Conservation (phyloP, 139 green algal species). For the Desmodesmus armatus region DNA sequence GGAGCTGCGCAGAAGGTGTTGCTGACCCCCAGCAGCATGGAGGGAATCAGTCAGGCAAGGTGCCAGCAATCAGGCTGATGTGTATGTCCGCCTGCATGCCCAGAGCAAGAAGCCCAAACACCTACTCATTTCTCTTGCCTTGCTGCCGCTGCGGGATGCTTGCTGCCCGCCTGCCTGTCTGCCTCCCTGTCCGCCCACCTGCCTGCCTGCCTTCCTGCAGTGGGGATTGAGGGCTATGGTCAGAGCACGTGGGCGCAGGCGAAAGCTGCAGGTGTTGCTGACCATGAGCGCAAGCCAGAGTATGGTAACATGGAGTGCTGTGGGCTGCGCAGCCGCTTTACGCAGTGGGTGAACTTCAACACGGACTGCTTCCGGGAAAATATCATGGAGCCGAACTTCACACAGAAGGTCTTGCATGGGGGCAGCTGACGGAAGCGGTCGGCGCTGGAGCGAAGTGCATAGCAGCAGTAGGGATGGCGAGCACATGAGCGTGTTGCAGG, state of each 20-base stretch:
- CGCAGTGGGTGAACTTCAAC: conserved; percentile 50
- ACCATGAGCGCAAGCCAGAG: neutral
- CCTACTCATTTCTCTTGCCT: no score
- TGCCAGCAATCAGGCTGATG: neutral
- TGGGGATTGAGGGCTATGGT: conserved; percentile 18
- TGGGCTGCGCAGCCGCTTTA: conserved; percentile 40
- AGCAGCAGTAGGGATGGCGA: no score
- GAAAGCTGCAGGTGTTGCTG: neutral
- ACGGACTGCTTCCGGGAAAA: conserved; percentile 52
- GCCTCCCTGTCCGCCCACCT: no score
- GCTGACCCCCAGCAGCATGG: neutral
- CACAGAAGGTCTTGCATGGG: neutral
- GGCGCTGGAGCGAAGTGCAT: no score
- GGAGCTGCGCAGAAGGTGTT: neutral
- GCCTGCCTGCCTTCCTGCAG: neutral
- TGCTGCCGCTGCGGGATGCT: conserved; percentile 33
- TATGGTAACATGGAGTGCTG: conserved; percentile 55
- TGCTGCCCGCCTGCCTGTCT: no score
- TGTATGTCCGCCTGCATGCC: no score
- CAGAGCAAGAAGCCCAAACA: no score
- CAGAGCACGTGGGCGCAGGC: conserved; percentile 31
- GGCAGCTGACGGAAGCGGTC: no score
- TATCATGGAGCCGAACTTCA: conserved; percentile 50
- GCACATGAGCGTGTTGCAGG: no score
- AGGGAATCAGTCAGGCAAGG: conserved; percentile 41